Conservation (phyloP, 139 green algal species). For the Edaphochlamys debaryana region DNA sequence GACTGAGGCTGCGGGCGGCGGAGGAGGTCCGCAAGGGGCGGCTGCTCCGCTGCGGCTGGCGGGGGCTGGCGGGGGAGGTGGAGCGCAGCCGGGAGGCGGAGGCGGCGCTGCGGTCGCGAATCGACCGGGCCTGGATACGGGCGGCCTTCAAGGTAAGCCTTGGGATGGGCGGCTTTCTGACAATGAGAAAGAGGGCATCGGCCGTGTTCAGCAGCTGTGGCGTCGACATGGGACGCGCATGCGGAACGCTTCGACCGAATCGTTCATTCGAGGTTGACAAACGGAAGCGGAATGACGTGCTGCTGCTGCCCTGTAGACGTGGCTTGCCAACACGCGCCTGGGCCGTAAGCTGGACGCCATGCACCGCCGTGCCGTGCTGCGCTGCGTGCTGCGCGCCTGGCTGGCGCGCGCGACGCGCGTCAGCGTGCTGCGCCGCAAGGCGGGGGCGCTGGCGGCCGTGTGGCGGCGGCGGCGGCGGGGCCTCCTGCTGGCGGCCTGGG, state of each 20-base stretch:
- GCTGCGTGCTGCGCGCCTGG: conserved; percentile 30
- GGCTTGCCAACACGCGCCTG: background rate
- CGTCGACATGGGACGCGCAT: no score
- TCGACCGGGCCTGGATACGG: background rate
- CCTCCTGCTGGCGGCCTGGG: background rate
- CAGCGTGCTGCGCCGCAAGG: conserved; percentile 7
- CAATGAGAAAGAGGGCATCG: no score
- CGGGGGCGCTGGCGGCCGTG: background rate
- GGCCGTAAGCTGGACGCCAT: background rate
- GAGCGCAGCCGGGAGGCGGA: background rate
- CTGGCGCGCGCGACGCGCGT: background rate
- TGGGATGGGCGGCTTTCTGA: background rate
- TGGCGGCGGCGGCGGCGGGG: conserved; percentile 7
- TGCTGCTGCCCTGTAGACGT: conserved; percentile 10
- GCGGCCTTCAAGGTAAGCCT: conserved; percentile 3
- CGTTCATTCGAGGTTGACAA: no score
- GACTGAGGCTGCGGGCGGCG: background rate
- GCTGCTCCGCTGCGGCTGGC: conserved; percentile 5
- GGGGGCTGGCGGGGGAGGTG: background rate
- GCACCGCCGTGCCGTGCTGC: background rate
- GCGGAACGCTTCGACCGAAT: no score
- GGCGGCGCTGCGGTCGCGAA: conserved; percentile 9
- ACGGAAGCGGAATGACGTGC: no score
- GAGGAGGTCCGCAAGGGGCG: background rate
- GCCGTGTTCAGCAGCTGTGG: no score